Evolutionary conservation across 352 stramenopile genomes (phyloP).

Genomic region (Globisporangium carolinianum): DNA sequence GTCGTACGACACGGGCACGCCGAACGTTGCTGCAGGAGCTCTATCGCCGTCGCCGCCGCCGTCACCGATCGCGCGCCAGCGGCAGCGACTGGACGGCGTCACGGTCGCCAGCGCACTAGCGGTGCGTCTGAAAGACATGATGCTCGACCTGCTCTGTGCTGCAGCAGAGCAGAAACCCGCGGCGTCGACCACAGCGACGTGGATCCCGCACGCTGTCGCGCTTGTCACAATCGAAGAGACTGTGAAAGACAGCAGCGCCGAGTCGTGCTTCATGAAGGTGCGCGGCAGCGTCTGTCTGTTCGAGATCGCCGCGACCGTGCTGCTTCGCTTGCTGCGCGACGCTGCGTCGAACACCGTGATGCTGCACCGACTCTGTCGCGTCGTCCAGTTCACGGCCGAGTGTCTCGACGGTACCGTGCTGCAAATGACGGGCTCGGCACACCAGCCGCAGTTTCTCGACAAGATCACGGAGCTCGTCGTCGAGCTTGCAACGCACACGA

Average conservation of each 20-base stretch:
- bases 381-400: conserved; percentile 47
- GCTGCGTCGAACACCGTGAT: conserved; percentile 19
- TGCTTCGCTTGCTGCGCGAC: conserved; percentile 29
- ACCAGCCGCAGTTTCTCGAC: conserved; percentile 48
- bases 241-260: conserved; percentile 27
- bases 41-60: conserved; percentile 21
- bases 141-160: conserved; percentile 39
- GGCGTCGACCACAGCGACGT: conserved; percentile 2
- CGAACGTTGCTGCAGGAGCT: not conserved
- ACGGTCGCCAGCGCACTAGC: conserved; percentile 30
- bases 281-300: conserved; percentile 43
- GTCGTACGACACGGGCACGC: conserved; percentile 25
- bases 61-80: conserved; percentile 18
- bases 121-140: conserved; percentile 36
- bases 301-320: conserved; percentile 37
- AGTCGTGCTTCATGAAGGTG: conserved; percentile 42
- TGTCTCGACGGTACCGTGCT: conserved; percentile 38
- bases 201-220: conserved; percentile 24
- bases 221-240: conserved; percentile 55
- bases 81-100: conserved; percentile 39
- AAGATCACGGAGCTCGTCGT: conserved; percentile 40
- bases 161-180: conserved; percentile 11
- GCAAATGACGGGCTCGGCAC: conserved; percentile 25
- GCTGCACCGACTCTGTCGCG: conserved; percentile 44
- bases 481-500: conserved; percentile 29